Conservation (phyloP, 78 protist genomes). For the Dictyostelium purpureum region DNA sequence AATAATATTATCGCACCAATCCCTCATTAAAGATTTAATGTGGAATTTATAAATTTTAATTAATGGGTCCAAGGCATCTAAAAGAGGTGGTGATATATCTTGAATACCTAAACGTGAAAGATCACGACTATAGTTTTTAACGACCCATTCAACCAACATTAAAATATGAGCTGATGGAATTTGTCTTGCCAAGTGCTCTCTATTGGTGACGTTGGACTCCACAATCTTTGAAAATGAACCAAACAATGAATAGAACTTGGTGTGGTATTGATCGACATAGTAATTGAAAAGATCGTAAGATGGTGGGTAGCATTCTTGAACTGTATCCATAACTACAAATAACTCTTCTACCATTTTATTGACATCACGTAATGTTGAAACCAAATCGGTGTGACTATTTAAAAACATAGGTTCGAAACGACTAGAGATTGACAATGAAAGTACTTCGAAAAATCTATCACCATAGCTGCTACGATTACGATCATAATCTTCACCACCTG, state of each 20-base stretch:
- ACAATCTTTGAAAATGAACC: constrained; percentile 53
- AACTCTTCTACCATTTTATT: constrained; percentile 65
- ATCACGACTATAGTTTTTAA: constrained; percentile 43
- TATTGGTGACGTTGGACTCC: constrained; percentile 9
- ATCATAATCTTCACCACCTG: background rate
- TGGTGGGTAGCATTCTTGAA: constrained; percentile 56
- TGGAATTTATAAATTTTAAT: constrained; percentile 55
- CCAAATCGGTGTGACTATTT: constrained; percentile 35
- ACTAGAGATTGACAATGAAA: constrained; percentile 12
- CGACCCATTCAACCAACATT: constrained; percentile 73
- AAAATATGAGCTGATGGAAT: constrained; percentile 57
- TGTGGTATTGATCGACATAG: constrained; percentile 62
- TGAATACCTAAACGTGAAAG: constrained; percentile 58
- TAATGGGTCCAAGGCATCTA: constrained; percentile 58
- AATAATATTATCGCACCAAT: constrained; percentile 67
- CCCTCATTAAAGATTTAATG: constrained; percentile 34
- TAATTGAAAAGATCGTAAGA: constrained; percentile 52
- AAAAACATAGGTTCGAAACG: constrained; percentile 68
- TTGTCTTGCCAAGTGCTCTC: background rate
- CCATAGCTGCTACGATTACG: constrained; percentile 29
- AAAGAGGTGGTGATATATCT: constrained; percentile 59
- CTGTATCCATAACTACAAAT: constrained; percentile 43
- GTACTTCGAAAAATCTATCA: constrained; percentile 38
- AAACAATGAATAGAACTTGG: constrained; percentile 48
- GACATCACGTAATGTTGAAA: constrained; percentile 36